Conservation (phyloP, 2,329 filamentous ascomycete genomes). For the Diaporthe helianthi region DNA sequence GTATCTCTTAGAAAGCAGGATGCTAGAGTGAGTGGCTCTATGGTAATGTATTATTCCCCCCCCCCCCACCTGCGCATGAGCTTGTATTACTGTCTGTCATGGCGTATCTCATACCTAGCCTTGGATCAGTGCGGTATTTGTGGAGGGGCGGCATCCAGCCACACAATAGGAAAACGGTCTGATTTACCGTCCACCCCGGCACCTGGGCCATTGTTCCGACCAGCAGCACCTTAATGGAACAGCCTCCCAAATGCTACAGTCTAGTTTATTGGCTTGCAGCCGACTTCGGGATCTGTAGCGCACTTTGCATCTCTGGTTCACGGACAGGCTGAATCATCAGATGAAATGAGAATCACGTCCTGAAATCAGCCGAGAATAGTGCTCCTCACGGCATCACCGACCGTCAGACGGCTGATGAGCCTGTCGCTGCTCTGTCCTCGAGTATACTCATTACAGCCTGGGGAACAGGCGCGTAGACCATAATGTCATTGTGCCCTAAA, state of each 20-base stretch:
- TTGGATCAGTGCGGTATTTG: too few relatives aligned
- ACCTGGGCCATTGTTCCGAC: too few relatives aligned
- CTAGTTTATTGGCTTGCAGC: background rate
- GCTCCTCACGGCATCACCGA: background rate
- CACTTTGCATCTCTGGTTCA: background rate
- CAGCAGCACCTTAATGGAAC: background rate
- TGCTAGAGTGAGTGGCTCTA: too few relatives aligned
- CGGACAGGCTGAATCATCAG: background rate
- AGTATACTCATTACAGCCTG: conserved; percentile 61
- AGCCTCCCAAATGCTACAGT: background rate
- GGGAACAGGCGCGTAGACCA: conserved; percentile 69
- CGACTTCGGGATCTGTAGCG: background rate
- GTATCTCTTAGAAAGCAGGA: too few relatives aligned
- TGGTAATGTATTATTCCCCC: too few relatives aligned
- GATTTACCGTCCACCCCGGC: background rate
- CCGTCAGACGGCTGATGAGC: background rate
- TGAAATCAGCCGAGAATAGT: background rate
- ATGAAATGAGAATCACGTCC: background rate
- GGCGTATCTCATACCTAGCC: too few relatives aligned
- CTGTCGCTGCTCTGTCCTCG: background rate
- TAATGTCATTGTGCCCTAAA: conserved; percentile 73
- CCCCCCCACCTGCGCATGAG: too few relatives aligned
- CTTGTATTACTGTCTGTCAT: too few relatives aligned
- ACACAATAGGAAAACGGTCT: too few relatives aligned
- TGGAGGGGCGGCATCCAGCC: too few relatives aligned